Evolutionary conservation across 371 early-diverging fungal genomes (phyloP).

Genomic region (Mortierella sp.): DNA sequence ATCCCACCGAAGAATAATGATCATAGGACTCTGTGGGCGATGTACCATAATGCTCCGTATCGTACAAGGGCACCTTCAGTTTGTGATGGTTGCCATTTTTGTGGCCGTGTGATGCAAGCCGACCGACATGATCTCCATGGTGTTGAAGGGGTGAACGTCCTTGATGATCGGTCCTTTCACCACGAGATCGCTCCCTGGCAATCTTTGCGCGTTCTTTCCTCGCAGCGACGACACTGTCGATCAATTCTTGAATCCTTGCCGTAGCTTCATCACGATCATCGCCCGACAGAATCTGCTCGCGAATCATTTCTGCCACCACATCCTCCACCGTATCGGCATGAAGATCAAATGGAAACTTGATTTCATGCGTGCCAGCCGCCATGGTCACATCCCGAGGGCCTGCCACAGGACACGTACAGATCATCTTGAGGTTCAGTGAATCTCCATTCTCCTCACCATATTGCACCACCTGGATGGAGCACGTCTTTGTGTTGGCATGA

Average conservation of each 20-base stretch:
- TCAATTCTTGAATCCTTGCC: constrained; percentile 37
- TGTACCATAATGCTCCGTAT: constrained; percentile 45
- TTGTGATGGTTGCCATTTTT: constrained; percentile 35
- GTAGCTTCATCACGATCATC: constrained; percentile 52
- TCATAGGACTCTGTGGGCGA: constrained; percentile 45
- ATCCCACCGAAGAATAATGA: constrained; percentile 48
- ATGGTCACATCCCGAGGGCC: constrained; percentile 43
- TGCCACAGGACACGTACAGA: constrained; percentile 55
- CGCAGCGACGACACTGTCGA: constrained; percentile 22
- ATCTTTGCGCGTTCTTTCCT: constrained; percentile 26
- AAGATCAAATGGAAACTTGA: constrained; percentile 80
- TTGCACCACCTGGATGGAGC: constrained; percentile 47
- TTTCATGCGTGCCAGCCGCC: constrained; percentile 58
- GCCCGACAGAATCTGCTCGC: constrained; percentile 52
- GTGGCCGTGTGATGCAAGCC: constrained; percentile 4
- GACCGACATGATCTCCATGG: constrained; percentile 18
- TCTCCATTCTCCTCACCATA: constrained; percentile 42
- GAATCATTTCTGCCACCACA: constrained; percentile 73
- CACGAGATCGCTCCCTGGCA: constrained; percentile 11
- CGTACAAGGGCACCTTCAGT: constrained; percentile 33
- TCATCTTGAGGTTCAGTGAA: constrained; percentile 52
- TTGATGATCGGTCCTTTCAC: neutral
- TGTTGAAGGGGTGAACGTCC: constrained; percentile 3
- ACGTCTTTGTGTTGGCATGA: constrained; percentile 48
- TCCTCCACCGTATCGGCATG: constrained; percentile 77